These are phyloP conservation scores for Entelexis paramagnoliae DNA, from an alignment of 1,139 yeast genomes.

Conservation along the genomic window DNA sequence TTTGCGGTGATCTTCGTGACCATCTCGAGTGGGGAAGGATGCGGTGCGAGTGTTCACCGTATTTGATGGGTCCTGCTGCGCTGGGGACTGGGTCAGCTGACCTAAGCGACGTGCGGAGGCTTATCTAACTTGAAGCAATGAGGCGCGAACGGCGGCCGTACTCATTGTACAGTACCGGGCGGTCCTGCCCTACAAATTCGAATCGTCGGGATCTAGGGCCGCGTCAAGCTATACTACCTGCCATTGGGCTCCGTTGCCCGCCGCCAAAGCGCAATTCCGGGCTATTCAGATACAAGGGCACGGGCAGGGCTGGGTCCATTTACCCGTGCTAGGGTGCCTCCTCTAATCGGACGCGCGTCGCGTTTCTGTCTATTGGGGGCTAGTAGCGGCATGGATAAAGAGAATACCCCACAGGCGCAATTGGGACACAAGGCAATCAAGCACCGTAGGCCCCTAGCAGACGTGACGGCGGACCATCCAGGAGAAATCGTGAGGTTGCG, in stretches of 20 bases:
- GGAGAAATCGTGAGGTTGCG: not conserved
- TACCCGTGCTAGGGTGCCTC: not conserved
- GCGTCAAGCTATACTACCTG: too few species aligned
- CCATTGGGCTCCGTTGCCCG: too few species aligned
- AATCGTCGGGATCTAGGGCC: too few species aligned
- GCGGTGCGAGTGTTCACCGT: not conserved
- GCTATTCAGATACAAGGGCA: not conserved
- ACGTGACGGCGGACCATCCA: not conserved
- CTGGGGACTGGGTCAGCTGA: not conserved
- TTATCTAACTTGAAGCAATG: not conserved
- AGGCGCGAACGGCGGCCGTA: not conserved
- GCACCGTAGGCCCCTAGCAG: not conserved
- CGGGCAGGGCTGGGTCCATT: not conserved
- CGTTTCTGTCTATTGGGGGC: not conserved
- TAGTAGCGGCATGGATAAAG: not conserved
- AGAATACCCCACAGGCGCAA: not conserved
- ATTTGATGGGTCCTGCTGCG: not conserved
- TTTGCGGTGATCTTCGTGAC: constrained; percentile 4
- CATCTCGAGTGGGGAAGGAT: not conserved
- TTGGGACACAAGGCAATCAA: not conserved
- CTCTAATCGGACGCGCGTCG: not conserved
- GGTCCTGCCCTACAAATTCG: too few species aligned
- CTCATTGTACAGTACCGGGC: not conserved
- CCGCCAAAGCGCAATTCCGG: not conserved
- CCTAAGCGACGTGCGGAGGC: not conserved